Conservation (phyloP, 495 filamentous ascomycete genomes). For the Opeltia flavorubescens region DNA sequence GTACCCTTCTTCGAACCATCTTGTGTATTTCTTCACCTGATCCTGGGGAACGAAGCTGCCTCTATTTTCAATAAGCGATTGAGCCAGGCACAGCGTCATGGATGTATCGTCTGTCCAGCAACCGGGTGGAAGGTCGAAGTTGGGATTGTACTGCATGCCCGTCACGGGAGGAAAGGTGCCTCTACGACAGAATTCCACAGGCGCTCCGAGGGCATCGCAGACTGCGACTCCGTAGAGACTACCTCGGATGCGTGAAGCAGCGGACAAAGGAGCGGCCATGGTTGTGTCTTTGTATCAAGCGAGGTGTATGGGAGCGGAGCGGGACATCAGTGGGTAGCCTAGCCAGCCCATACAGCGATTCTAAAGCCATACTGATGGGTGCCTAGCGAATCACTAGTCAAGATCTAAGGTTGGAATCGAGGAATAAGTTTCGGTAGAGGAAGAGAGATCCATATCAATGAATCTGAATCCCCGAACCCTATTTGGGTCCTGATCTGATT, state of each 20-base stretch:
- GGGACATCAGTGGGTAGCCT: no score
- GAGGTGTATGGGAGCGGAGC: no score
- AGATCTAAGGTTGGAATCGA: no score
- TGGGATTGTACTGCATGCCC: conserved; percentile 14
- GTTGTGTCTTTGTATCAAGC: no score
- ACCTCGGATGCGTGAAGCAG: conserved; percentile 20
- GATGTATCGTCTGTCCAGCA: conserved; percentile 35
- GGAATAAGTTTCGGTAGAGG: no score
- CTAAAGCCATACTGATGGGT: no score
- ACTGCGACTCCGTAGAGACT: conserved; percentile 32
- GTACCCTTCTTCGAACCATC: conserved; percentile 25
- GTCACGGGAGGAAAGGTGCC: conserved; percentile 27
- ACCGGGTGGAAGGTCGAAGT: conserved; percentile 19
- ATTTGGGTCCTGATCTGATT: no score
- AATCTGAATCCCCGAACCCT: no score
- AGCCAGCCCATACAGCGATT: no score
- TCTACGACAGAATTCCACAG: conserved; percentile 25
- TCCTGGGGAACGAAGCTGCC: conserved; percentile 18
- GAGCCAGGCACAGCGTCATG: conserved; percentile 32
- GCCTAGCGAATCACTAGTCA: no score
- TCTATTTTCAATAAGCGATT: conserved; percentile 23
- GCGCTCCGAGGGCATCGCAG: conserved; percentile 35
- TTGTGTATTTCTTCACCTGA: conserved; percentile 23
- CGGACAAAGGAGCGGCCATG: background rate
- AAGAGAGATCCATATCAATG: no score